Conservation (phyloP, 2,329 filamentous ascomycete genomes). For the Rutstroemia sydowiana region DNA sequence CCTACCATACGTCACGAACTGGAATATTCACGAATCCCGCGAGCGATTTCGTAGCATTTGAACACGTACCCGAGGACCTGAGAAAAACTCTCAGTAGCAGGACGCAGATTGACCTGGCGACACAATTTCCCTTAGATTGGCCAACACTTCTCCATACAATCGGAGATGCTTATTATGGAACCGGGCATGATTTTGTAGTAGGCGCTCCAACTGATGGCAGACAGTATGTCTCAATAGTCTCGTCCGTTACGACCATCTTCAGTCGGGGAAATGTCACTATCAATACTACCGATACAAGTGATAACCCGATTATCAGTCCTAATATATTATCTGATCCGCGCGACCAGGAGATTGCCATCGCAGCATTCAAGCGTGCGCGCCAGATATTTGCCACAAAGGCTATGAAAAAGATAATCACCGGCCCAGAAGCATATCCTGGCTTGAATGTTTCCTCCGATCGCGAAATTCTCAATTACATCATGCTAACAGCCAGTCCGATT, state of each 20-base stretch:
- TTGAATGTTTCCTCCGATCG: neutral
- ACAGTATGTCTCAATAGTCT: neutral
- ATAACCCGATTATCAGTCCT: conserved; percentile 34
- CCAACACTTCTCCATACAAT: neutral
- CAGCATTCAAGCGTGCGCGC: conserved; percentile 36
- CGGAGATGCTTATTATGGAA: neutral
- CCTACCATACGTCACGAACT: too few species aligned
- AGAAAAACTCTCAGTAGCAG: too few species aligned
- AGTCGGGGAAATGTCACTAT: conserved; percentile 33
- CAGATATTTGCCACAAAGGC: conserved; percentile 14
- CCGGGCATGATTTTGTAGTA: neutral
- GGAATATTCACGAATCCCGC: too few species aligned
- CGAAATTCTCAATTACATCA: neutral
- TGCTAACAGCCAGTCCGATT: neutral
- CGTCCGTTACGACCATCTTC: too few species aligned
- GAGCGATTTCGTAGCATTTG: too few species aligned
- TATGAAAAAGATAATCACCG: neutral
- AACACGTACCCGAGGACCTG: too few species aligned
- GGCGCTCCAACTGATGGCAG: neutral
- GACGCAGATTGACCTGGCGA: too few species aligned
- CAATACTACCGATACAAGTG: conserved; percentile 25
- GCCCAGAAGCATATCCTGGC: neutral
- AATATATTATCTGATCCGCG: conserved; percentile 37
- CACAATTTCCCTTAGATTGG: too few species aligned
- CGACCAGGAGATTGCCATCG: conserved; percentile 38